Percentiles rank a stretch among this genome's conserved stretches.
Evolutionary conservation across 2,329 filamentous ascomycete genomes (phyloP).

Genomic region (Drechslerella dactyloides): DNA sequence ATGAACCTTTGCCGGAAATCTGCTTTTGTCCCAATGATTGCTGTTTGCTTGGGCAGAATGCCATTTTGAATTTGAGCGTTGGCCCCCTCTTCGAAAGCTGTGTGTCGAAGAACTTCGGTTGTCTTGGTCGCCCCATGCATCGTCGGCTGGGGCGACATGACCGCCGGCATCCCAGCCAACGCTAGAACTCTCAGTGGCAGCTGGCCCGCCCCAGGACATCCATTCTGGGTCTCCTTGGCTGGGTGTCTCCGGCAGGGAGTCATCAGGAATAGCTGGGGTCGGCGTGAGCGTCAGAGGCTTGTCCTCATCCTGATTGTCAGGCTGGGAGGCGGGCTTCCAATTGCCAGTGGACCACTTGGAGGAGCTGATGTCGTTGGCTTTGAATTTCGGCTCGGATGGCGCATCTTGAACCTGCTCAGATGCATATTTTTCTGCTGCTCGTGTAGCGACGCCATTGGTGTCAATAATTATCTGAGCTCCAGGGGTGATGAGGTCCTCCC

Average conservation of each 20-base stretch:
- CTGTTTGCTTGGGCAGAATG: slow-evolving; percentile 4
- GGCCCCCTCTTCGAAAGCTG: slow-evolving; percentile 1
- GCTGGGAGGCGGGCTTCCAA: neutral
- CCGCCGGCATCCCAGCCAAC: slow-evolving; percentile 19
- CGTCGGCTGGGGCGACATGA: slow-evolving; percentile 11
- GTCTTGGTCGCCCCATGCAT: slow-evolving; percentile 3
- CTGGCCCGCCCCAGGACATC: slow-evolving; percentile 20
- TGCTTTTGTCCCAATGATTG: slow-evolving; percentile 21
- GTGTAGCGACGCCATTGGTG: neutral
- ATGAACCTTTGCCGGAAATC: slow-evolving; percentile 34
- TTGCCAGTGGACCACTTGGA: neutral
- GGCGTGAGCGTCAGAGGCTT: neutral
- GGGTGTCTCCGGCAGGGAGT: neutral
- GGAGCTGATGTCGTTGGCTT: neutral
- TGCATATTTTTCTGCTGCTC: slow-evolving; percentile 21
- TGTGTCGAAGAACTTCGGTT: neutral
- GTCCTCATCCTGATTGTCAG: neutral
- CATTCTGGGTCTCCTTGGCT: slow-evolving; percentile 35
- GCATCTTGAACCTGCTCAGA: neutral
- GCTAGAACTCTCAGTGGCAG: neutral
- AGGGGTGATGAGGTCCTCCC: slow-evolving; percentile 14
- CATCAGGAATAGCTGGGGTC: neutral
- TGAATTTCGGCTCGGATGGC: neutral
- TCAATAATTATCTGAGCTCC: slow-evolving; percentile 28
- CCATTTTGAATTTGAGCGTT: neutral